Base-by-base conservation (phyloP, 2,329 filamentous ascomycete genomes). In the Sporothrix brunneoviolacea region DNA sequence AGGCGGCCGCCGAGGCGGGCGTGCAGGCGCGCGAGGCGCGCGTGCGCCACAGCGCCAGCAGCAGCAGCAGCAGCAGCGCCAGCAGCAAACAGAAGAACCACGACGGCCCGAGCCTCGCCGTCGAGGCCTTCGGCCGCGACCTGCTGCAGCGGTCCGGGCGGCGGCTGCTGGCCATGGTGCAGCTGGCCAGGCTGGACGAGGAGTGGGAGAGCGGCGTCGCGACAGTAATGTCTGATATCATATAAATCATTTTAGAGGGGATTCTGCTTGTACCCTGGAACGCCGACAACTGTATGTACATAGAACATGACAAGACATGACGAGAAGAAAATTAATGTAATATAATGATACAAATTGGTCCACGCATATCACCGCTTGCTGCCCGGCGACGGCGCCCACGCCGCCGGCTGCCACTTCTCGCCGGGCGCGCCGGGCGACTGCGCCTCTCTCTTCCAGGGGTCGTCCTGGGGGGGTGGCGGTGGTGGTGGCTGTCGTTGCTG, bases 381-480 rank as follows among this genome's bases (percentile, higher is more conserved):
- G n/a, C n/a, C n/a, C 9, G 58, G 43, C 19, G 56, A 10, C 2
- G 62, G 63, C 8, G 57, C 68, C 84, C 84, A 88, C 3, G 79
- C 68, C 42, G 77, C 62, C 0, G 84, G 84, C 64, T 86, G 80
- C 82, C 82, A 87, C n/a, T 67, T 71, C 62, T 86, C 82, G 48
- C 82, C 73, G 0, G 81, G 79, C 0, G 72, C 74, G n/a, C 69
- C 69, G n/a, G 64, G 60, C 18, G 74, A 70, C 55, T 70, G 73
- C 30, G 43, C 42, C 4, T 16, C 41, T 4, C 32, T 2, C 27
- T 75, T 76, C 82, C 82, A 86, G 3, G 82, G 82, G 60, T 83
- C 73, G 8, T 53, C 51, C 32, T 53, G 16, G n/a, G 47, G 19
- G 33, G 19, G 27, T 16, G 18, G 43, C 13, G 54, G 48, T 13